Evolutionary conservation across 2,329 filamentous ascomycete genomes (phyloP).

Genomic region (Trichoderma oligosporum): DNA sequence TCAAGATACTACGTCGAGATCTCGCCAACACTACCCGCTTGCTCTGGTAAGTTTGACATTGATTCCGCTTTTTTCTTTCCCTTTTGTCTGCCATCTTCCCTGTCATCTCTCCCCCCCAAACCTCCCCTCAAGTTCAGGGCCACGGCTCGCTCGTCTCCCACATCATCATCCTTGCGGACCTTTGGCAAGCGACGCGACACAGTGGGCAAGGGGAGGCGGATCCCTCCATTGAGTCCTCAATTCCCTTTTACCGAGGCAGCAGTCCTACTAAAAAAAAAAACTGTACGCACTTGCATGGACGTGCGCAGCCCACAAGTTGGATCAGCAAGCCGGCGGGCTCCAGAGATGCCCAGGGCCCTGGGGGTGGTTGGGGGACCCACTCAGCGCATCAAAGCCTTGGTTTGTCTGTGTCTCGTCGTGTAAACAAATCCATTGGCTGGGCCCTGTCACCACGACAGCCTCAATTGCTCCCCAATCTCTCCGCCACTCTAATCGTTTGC

Average conservation of each 20-base stretch:
- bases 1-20: not conserved
- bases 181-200: slow-evolving; percentile 9
- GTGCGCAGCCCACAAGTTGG: slow-evolving; percentile 4
- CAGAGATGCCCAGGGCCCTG: slow-evolving; percentile 15
- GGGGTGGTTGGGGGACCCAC: slow-evolving; percentile 20
- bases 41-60: not conserved
- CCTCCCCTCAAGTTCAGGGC: slow-evolving; percentile 13
- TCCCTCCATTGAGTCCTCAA: not conserved
- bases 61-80: not conserved
- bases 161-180: not conserved
- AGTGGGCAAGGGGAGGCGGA: slow-evolving; percentile 5
- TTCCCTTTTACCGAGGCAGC: slow-evolving; percentile 19
- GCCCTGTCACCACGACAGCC: slow-evolving; percentile 25
- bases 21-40: slow-evolving; percentile 1
- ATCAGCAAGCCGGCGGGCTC: slow-evolving; percentile 15
- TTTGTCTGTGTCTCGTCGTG: slow-evolving; percentile 25
- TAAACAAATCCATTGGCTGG: slow-evolving; percentile 41
- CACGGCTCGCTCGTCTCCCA: not conserved
- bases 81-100: not conserved
- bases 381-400: slow-evolving; percentile 20
- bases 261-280: no score
- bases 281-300: slow-evolving; percentile 15
- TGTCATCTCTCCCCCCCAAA: slow-evolving; percentile 5
- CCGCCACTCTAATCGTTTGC: slow-evolving; percentile 21
- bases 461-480: slow-evolving; percentile 27